A percentile compares a stretch with the other conserved stretches of the same genome.
Conservation (phyloP, 768 basidiomycete genomes). For the Xerocomellus chrysenteron region DNA sequence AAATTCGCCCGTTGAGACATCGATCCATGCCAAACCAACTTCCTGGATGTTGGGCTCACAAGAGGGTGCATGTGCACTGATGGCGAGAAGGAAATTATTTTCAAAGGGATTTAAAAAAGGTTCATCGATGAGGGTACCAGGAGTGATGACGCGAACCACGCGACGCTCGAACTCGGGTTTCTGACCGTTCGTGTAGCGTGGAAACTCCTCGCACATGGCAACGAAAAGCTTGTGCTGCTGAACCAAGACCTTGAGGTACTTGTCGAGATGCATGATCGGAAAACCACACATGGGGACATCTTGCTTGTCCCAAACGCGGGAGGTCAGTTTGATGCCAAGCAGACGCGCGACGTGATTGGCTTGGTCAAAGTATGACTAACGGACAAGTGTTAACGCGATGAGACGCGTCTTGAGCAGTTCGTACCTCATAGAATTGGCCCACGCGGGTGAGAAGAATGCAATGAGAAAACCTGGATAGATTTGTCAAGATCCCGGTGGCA, state of each 20-base stretch:
- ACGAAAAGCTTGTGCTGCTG: slow-evolving; percentile 83
- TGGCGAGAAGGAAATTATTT: slow-evolving; percentile 86
- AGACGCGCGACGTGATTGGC: slow-evolving; percentile 73
- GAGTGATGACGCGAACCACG: slow-evolving; percentile 85
- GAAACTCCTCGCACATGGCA: slow-evolving; percentile 93
- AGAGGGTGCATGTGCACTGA: slow-evolving; percentile 34
- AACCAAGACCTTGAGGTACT: slow-evolving; percentile 82
- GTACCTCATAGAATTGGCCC: slow-evolving; percentile 93
- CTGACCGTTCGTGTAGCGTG: slow-evolving; percentile 44
- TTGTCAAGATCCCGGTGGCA: slow-evolving; percentile 67
- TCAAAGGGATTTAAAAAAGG: slow-evolving; percentile 81
- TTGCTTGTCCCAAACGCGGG: slow-evolving; percentile 68
- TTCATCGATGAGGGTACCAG: slow-evolving; percentile 93
- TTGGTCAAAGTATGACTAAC: slow-evolving; percentile 92
- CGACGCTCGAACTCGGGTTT: slow-evolving; percentile 72
- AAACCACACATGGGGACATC: slow-evolving; percentile 89
- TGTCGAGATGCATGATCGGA: slow-evolving; percentile 80
- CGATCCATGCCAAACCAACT: slow-evolving; percentile 89
- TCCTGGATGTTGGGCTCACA: slow-evolving; percentile 6
- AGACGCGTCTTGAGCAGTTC: slow-evolving; percentile 7
- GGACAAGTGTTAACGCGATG: slow-evolving; percentile 3
- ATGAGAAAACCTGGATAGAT: slow-evolving; percentile 77
- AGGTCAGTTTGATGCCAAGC: slow-evolving; percentile 81
- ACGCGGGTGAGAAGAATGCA: slow-evolving; percentile 90
- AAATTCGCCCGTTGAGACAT: slow-evolving; percentile 93